These are phyloP conservation scores for Cicer cuneatum DNA, from an alignment of 306 rosid species.

Conservation along the genomic window DNA sequence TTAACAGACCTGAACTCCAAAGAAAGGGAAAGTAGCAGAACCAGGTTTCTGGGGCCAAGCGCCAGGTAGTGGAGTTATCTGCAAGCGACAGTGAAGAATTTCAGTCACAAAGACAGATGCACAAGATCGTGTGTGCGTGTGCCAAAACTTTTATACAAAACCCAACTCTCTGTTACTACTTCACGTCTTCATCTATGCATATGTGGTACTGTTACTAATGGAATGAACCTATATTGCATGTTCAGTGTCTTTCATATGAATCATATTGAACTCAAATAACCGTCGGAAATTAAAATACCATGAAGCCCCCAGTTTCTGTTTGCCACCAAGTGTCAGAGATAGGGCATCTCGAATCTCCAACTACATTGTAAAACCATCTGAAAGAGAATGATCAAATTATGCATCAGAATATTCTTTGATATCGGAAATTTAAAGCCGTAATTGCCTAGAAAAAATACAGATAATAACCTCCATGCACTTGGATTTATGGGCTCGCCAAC, in stretches of 20 bases:
- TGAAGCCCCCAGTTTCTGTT: constrained; percentile 99
- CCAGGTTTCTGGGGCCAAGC: constrained; percentile 99
- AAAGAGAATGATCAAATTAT: constrained; percentile 40
- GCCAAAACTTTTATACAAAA: constrained; percentile 7
- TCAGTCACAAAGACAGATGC: constrained; percentile 26
- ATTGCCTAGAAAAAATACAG: constrained; percentile 14
- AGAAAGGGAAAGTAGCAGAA: constrained; percentile 97
- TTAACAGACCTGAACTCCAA: constrained; percentile 86
- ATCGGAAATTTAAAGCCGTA: neutral
- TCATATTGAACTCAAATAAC: constrained; percentile 39
- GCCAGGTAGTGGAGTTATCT: constrained; percentile 98
- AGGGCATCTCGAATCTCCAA: constrained; percentile 96
- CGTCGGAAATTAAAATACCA: constrained; percentile 64
- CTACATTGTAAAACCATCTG: constrained; percentile 94
- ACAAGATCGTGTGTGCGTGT: neutral
- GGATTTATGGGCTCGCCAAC: constrained; percentile 99
- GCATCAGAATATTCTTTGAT: constrained; percentile 12
- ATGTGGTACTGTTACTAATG: neutral
- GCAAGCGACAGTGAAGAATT: constrained; percentile 44
- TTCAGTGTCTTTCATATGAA: constrained; percentile 20
- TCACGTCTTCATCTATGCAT: neutral
- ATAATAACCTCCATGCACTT: constrained; percentile 92
- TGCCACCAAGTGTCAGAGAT: constrained; percentile 99
- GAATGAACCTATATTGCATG: constrained; percentile 30
- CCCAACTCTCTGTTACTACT: constrained; percentile 30